A percentile compares a stretch with the other conserved stretches of the same genome.
phyloP scores from a whole-genome alignment of 1,139 yeast genomes.

The Blastobotrys capitulatus region DNA sequence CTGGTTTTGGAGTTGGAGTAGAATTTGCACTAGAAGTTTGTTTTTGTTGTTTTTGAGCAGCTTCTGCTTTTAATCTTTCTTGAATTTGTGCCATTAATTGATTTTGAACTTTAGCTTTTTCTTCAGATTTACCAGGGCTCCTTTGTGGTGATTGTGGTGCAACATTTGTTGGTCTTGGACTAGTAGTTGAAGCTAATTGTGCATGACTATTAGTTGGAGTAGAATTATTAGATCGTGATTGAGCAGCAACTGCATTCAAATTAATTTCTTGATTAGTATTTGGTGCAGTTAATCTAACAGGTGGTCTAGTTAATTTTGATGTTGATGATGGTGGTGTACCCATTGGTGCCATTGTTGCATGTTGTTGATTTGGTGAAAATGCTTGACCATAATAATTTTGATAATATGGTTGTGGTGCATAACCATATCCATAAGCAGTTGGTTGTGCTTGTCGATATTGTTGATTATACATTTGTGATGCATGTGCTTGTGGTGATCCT shows the following conservation, averaged over 20 bases:
- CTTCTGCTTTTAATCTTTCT: conserved; percentile 14
- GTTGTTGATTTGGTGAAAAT: conserved; percentile 6
- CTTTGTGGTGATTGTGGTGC: neutral
- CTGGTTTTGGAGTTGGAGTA: conserved; percentile 13
- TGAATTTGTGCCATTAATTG: conserved; percentile 25
- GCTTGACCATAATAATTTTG: neutral
- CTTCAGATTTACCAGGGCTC: neutral
- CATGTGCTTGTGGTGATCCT: neutral
- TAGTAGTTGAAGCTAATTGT: conserved; percentile 13
- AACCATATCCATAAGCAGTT: neutral
- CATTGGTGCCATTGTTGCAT: neutral
- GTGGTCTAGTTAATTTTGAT: conserved; percentile 20
- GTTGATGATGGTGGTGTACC: neutral
- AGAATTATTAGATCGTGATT: conserved; percentile 5
- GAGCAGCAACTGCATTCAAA: conserved; percentile 12
- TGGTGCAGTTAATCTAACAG: conserved; percentile 28
- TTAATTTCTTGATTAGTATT: conserved; percentile 27
- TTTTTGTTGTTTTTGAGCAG: conserved; percentile 17
- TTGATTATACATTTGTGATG: too few species aligned
- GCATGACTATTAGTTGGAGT: conserved; percentile 11
- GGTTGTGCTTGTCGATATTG: too few species aligned
- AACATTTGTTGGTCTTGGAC: conserved; percentile 11
- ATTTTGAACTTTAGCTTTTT: conserved; percentile 18
- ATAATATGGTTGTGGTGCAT: neutral
- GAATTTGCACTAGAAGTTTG: conserved; percentile 22